A percentile compares a stretch with the other conserved stretches of the same genome.
These are phyloP conservation scores for Elsinoe ampelina DNA, from an alignment of 2,329 filamentous ascomycete species.

Conservation along the genomic window DNA sequence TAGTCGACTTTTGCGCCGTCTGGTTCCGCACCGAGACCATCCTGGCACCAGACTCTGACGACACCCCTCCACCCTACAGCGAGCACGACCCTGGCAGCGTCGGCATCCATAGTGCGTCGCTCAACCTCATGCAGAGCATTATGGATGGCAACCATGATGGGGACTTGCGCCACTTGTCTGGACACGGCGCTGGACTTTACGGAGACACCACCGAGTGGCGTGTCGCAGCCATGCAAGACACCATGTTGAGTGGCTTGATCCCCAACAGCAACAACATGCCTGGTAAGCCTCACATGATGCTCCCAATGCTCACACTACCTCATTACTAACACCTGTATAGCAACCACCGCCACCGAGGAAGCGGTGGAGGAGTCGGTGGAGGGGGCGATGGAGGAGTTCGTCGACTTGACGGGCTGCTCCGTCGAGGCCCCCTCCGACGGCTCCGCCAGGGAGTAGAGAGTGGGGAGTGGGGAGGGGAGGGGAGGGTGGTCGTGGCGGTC, in stretches of 20 bases:
- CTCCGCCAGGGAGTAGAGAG: neutral
- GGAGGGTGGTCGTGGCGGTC: neutral
- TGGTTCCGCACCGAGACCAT: neutral
- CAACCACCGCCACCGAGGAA: neutral
- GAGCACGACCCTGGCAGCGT: neutral
- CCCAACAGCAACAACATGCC: neutral
- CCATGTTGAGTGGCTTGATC: neutral
- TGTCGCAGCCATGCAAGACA: neutral
- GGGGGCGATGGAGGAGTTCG: neutral
- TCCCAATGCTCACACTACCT: neutral
- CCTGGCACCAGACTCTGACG: neutral
- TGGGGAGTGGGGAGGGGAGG: neutral
- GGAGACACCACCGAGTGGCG: neutral
- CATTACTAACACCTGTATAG: neutral
- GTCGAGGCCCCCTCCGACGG: neutral
- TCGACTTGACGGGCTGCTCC: neutral
- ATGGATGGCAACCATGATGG: neutral
- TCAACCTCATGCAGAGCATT: neutral
- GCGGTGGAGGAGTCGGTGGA: neutral
- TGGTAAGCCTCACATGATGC: neutral
- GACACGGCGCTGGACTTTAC: neutral
- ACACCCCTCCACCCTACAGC: neutral
- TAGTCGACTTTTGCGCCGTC: conserved; percentile 34
- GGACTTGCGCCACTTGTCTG: neutral
- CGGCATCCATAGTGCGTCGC: neutral